Conservation (phyloP, 2,329 filamentous ascomycete species). For the Ceratocystis cacaofunesta region DNA sequence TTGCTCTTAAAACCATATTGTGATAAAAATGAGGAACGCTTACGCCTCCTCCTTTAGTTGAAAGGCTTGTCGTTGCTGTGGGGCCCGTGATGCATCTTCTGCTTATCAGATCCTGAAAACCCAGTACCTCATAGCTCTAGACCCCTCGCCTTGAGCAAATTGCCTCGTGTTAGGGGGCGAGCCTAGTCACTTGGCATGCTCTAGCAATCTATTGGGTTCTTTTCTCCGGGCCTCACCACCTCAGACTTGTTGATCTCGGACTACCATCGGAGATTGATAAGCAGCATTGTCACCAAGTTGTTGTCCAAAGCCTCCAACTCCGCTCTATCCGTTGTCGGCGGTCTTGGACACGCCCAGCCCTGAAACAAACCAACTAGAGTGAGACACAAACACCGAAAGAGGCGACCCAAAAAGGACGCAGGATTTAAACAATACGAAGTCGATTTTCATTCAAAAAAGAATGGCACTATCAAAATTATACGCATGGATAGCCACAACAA, state of each 20-base stretch:
- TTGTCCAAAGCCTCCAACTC: background rate
- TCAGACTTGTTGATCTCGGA: conserved; percentile 2
- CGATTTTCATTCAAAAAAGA: background rate
- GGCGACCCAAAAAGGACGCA: too few species aligned
- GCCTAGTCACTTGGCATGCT: background rate
- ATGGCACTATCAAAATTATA: background rate
- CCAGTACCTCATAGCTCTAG: background rate
- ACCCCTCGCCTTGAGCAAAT: background rate
- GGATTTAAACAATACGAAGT: background rate
- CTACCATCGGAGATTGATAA: conserved; percentile 1
- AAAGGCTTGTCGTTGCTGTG: background rate
- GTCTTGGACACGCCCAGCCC: background rate
- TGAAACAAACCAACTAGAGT: background rate
- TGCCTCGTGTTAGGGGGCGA: background rate
- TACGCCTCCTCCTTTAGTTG: background rate
- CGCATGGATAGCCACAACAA: too few species aligned
- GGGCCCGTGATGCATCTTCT: background rate
- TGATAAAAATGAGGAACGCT: background rate
- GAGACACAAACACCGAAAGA: background rate
- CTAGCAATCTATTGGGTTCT: background rate
- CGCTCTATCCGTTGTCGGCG: background rate
- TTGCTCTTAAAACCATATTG: too few species aligned
- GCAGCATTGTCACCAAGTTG: background rate
- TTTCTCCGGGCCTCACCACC: background rate
- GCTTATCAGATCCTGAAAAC: conserved; percentile 9